phyloP scores from a whole-genome alignment of 2,329 filamentous ascomycete genomes.

The Hypomyces perniciosus region DNA sequence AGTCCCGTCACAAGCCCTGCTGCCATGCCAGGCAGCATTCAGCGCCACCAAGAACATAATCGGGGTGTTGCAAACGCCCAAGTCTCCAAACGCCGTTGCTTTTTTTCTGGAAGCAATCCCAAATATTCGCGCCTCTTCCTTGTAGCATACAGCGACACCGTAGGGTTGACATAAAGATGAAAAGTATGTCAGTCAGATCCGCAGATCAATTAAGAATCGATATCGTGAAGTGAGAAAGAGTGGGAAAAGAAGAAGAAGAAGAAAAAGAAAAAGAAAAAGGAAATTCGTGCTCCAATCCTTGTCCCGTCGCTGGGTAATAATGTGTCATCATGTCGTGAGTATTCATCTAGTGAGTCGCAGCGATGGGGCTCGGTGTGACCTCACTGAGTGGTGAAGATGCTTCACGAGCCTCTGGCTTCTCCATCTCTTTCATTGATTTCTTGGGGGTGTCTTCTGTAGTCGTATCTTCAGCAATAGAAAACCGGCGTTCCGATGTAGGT shows the following conservation, averaged over 20 bases:
- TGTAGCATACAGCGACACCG: constrained; percentile 8
- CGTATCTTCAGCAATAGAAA: constrained; percentile 27
- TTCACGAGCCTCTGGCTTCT: constrained; percentile 7
- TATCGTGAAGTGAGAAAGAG: constrained; percentile 1
- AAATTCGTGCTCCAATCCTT: constrained; percentile 5
- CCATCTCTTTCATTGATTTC: constrained; percentile 20
- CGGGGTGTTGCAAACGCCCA: neutral
- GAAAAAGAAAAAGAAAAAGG: neutral
- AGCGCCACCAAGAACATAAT: neutral
- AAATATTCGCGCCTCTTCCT: constrained; percentile 5
- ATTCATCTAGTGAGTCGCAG: constrained; percentile 7
- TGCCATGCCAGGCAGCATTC: neutral
- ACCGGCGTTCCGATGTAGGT: constrained; percentile 32
- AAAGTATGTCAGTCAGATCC: constrained; percentile 11
- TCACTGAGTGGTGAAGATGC: constrained; percentile 5
- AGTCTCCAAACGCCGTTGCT: constrained; percentile 11
- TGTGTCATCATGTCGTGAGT: constrained; percentile 12
- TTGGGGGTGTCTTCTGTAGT: constrained; percentile 27
- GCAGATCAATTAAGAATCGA: constrained; percentile 9
- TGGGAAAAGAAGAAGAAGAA: neutral
- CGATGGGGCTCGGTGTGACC: neutral
- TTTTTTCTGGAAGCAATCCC: constrained; percentile 2
- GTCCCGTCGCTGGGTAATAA: constrained; percentile 8
- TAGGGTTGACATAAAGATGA: constrained; percentile 6
- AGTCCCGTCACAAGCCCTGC: neutral